Conservation (phyloP, 2,329 filamentous ascomycete genomes). For the Penicillium occitanis region DNA sequence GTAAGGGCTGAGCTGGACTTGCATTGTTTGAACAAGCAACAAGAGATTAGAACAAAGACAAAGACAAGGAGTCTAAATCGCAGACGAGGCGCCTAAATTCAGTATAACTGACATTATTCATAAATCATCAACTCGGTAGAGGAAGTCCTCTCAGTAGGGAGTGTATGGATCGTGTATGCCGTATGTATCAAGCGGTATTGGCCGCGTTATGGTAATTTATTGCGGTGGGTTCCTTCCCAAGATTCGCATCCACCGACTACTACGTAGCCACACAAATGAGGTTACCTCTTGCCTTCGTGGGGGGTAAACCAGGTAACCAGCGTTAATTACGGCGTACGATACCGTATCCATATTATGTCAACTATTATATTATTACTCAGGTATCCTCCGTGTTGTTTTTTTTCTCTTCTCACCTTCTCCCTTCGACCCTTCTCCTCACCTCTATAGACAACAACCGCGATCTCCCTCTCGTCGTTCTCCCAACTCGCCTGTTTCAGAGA, state of each 20-base stretch:
- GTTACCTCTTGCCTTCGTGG: constrained; percentile 13
- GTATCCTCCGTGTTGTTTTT: constrained; percentile 19
- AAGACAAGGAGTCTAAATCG: neutral
- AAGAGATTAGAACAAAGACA: neutral
- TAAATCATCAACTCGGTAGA: neutral
- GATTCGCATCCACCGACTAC: neutral
- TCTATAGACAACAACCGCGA: neutral
- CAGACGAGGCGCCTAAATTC: neutral
- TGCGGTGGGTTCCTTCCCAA: constrained; percentile 17
- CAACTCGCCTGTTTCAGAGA: neutral
- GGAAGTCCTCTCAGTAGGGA: neutral
- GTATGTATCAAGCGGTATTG: constrained; percentile 1
- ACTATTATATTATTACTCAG: constrained; percentile 4
- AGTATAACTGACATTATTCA: neutral
- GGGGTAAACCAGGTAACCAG: constrained; percentile 10
- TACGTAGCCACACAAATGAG: constrained; percentile 14
- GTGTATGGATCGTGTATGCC: neutral
- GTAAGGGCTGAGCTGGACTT: neutral
- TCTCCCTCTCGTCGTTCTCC: neutral
- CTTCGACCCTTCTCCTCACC: constrained; percentile 14
- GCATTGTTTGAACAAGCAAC: neutral
- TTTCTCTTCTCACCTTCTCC: constrained; percentile 22
- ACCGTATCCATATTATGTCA: neutral
- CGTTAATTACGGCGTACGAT: neutral
- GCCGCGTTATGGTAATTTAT: constrained; percentile 5